Base-by-base conservation (phyloP, 495 filamentous ascomycete species). In the Hyaloscypha hepaticicola region DNA sequence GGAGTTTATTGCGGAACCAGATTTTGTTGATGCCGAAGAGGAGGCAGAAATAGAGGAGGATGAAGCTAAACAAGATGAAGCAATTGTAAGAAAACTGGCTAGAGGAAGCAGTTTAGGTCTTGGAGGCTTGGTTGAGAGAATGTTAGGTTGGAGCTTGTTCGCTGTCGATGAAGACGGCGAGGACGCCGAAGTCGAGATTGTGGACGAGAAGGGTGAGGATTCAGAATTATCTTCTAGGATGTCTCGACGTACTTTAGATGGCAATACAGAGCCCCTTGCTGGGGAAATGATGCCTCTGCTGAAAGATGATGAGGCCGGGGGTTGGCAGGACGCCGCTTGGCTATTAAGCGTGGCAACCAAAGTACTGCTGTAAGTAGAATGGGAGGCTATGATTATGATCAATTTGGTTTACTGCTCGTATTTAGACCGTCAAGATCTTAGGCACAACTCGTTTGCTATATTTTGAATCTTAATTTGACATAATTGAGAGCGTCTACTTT, bases 251-350 rank as follows among this genome's bases (percentile, higher is more conserved):
- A 60, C 70, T 65, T 64, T 73, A 52, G 61, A 65, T 21, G 71
- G 69, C 22, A 64, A 60, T 31, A 51, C 59, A 16, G 70, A 72
- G 24, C 75, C 78, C 0, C 77, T 80, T 27, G 21, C 24, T 6
- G 61, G 57, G n/a, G 66, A 64, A 55, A 67, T 61, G 22, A 70
- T 80, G 33, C 80, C 78, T 29, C 77, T 80, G 0, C 80, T 80
- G 0, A 77, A 75, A 55, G 68, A 74, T 55, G 80, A 83, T 31
- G 79, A 86, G 57, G 81, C 79, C 14, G 85, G 87, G 16, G 87
- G 84, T 9, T 96, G 90, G 92, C 83, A 88, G 64, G 93, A 96
- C 78, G 92, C 90, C 38, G 83, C 88, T 27, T 97, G 91, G 93
- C 75, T 97, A 64, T 77, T 96, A 56, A 87, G 85, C 53, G 85